Evolutionary conservation across 2,329 filamentous ascomycete genomes (phyloP).

Genomic region (Ceratocystis ficicola): DNA sequence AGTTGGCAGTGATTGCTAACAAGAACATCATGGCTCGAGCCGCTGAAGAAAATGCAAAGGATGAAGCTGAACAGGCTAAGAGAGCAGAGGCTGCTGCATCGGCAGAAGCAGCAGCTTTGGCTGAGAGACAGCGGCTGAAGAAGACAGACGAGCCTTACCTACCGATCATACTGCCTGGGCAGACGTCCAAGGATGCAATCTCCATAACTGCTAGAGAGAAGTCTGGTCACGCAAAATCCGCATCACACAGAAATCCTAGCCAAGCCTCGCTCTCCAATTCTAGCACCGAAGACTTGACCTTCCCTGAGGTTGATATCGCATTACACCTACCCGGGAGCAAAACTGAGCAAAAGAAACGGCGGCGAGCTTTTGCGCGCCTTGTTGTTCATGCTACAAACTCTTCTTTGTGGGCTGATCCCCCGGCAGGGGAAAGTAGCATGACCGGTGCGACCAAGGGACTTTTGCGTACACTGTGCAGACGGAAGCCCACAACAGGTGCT

Average conservation of each 20-base stretch:
- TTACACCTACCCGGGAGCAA: background rate
- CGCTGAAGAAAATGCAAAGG: constrained; percentile 8
- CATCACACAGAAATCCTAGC: background rate
- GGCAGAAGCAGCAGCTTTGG: background rate
- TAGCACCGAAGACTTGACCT: background rate
- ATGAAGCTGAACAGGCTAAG: constrained; percentile 25
- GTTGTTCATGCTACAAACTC: background rate
- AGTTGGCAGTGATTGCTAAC: constrained; percentile 15
- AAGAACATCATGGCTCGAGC: constrained; percentile 10
- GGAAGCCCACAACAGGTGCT: background rate
- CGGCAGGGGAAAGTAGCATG: constrained; percentile 33
- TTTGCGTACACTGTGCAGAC: constrained; percentile 24
- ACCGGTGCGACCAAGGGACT: constrained; percentile 27
- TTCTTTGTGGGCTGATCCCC: constrained; percentile 14
- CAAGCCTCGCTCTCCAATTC: background rate
- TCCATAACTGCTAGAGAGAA: background rate
- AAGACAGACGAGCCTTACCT: constrained; percentile 30
- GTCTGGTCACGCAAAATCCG: background rate
- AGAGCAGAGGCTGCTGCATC: constrained; percentile 24
- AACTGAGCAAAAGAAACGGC: constrained; percentile 7
- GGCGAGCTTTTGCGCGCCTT: constrained; percentile 2
- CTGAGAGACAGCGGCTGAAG: constrained; percentile 25
- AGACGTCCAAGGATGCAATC: background rate
- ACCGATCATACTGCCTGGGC: constrained; percentile 28
- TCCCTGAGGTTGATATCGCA: background rate